Base-by-base conservation (phyloP, 2,329 filamentous ascomycete species). In the Talaromyces sp. region DNA sequence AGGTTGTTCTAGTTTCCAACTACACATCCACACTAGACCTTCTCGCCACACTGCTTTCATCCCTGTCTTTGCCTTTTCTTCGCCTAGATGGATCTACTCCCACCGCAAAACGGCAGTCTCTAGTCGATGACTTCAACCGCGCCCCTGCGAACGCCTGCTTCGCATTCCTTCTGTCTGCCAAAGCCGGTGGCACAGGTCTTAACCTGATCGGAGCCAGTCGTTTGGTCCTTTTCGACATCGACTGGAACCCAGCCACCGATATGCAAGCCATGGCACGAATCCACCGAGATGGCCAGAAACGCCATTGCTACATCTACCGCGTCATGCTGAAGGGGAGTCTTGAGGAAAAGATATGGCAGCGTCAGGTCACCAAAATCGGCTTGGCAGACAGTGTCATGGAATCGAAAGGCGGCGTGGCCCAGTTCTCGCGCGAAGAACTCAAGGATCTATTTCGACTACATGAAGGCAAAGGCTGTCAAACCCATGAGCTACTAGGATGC, bases 161-260 rank as follows among this genome's bases (percentile, higher is more conserved):
- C 67, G 87, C 88, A 1, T 90, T 91, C 67, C 78, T 91, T 3
- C 82, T 91, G 0, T 91, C 88, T 17, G 88, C 88, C 1, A 91
- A 90, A 72, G 85, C 87, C 47, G 88, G 88, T 5, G 88, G 88
- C 3, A 82, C 85, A 0, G 88, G 88, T 1, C 78, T 91, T 53
- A 91, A 91, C 67, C 80, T 91, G 4, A 87, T 88, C 56, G 88
- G 88, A 10, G 88, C 88, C 5, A 88, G 85, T 33, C 83, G 88
- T 25, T 81, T 91, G 2, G 78, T 91, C 5, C 82, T 91, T 1
- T 91, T 89, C 67, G 88, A 91, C 66, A 84, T 89, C 9, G 88
- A 91, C 73, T 91, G 88, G 88, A 91, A 91, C 67, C 88, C 88
- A 1, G 86, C 87, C 0, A 89, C 86, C 0, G 88, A 91, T 67